phyloP scores from a whole-genome alignment of 768 basidiomycete species.

The Rhodotorula taiwanensis region DNA sequence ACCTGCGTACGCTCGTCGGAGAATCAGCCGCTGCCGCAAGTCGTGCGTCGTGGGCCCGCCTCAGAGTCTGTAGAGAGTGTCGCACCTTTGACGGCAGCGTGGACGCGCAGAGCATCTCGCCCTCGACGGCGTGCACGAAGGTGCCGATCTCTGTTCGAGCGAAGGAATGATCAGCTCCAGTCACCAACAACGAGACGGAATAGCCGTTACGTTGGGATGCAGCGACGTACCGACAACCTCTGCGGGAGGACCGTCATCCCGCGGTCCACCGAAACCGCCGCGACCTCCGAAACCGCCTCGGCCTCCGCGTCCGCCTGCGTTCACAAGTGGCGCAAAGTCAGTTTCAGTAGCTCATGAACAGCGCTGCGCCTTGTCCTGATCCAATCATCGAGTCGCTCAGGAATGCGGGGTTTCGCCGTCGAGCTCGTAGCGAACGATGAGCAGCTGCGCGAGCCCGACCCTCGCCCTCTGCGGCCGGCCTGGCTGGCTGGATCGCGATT shows the following conservation, averaged over 20 bases:
- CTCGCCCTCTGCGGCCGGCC: too few relatives aligned
- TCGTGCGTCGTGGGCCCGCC: too few relatives aligned
- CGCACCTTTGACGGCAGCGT: slow-evolving; percentile 66
- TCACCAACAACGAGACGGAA: not conserved
- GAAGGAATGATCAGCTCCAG: not conserved
- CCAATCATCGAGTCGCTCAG: too few relatives aligned
- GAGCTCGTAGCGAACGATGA: too few relatives aligned
- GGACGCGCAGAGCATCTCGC: slow-evolving; percentile 93
- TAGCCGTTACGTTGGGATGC: not conserved
- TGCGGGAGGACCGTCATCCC: slow-evolving; percentile 48
- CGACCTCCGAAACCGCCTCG: slow-evolving; percentile 45
- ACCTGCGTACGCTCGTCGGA: slow-evolving; percentile 43
- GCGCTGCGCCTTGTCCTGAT: too few relatives aligned
- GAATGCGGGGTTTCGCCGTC: too few relatives aligned
- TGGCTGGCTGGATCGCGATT: too few relatives aligned
- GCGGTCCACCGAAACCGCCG: slow-evolving; percentile 43
- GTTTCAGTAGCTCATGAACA: not conserved
- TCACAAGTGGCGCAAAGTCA: too few relatives aligned
- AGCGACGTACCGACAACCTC: slow-evolving; percentile 47
- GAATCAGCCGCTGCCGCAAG: too few relatives aligned
- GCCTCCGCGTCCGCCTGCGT: slow-evolving; percentile 34
- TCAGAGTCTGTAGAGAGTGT: not conserved
- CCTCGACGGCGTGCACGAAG: slow-evolving; percentile 91
- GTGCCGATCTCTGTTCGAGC: slow-evolving; percentile 43
- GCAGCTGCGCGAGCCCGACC: too few relatives aligned